Percentiles rank a stretch among this genome's conserved stretches.
These are phyloP conservation scores for Ophiocordyceps sinensis DNA, from an alignment of 2,329 filamentous ascomycete species.

Conservation along the genomic window DNA sequence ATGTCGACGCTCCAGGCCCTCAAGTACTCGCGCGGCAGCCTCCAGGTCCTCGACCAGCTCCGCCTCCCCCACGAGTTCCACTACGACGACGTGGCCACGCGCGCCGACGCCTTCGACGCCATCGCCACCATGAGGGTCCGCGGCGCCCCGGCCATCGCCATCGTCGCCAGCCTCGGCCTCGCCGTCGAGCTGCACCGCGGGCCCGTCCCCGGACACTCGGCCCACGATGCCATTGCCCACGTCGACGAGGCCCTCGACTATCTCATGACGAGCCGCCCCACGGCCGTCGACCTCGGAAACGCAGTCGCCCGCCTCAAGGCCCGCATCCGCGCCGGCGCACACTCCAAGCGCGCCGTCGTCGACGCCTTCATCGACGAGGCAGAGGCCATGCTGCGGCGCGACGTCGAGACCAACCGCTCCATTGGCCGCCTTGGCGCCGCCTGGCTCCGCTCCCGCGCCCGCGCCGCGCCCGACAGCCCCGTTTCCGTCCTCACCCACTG, in stretches of 20 bases:
- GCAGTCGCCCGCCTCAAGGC: constrained; percentile 68
- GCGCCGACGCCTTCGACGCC: constrained; percentile 66
- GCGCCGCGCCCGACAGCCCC: constrained; percentile 28
- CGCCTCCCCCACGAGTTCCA: constrained; percentile 65
- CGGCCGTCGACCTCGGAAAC: constrained; percentile 87
- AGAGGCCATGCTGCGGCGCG: constrained; percentile 74
- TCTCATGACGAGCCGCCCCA: constrained; percentile 77
- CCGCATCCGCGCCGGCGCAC: constrained; percentile 37
- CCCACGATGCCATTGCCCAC: constrained; percentile 49
- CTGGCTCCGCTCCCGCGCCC: constrained; percentile 57
- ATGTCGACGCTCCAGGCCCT: constrained; percentile 57
- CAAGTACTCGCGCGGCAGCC: constrained; percentile 55
- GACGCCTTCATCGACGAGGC: constrained; percentile 63
- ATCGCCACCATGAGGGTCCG: constrained; percentile 69
- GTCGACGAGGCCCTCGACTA: constrained; percentile 71
- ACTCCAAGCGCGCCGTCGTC: constrained; percentile 38
- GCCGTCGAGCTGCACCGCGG: constrained; percentile 66
- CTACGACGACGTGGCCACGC: constrained; percentile 57
- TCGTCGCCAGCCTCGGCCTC: constrained; percentile 82
- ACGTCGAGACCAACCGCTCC: constrained; percentile 71
- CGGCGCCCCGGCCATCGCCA: constrained; percentile 85
- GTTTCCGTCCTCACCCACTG: constrained; percentile 91
- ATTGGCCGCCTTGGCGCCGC: constrained; percentile 74
- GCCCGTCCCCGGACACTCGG: constrained; percentile 24
- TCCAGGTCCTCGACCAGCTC: constrained; percentile 74